phyloP scores from a whole-genome alignment of 1,284 basidiomycete species.

The Ganoderma resinaceum region DNA sequence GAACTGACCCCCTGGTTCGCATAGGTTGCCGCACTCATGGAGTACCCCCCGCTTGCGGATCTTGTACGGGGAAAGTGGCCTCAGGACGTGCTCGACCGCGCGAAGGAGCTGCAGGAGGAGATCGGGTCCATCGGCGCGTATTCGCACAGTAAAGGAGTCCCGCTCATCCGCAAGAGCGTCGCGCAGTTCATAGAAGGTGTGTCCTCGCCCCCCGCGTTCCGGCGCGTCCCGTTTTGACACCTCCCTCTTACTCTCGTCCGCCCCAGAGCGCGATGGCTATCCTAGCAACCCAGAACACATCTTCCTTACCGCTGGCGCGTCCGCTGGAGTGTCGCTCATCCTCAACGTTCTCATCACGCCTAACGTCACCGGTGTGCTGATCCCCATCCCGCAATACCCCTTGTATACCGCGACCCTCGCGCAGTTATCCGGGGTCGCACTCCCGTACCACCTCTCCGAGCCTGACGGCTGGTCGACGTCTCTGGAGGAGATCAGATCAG shows the following conservation, averaged over 20 bases:
- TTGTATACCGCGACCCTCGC: constrained; percentile 96
- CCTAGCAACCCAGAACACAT: constrained; percentile 71
- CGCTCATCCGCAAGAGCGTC: constrained; percentile 88
- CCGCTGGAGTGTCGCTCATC: constrained; percentile 89
- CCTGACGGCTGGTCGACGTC: constrained; percentile 87
- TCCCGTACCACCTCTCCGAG: constrained; percentile 93
- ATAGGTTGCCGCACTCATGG: constrained; percentile 89
- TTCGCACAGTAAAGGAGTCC: constrained; percentile 94
- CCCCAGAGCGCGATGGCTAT: constrained; percentile 86
- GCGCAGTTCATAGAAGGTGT: constrained; percentile 89
- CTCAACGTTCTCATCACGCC: constrained; percentile 83
- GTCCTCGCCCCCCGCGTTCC: constrained; percentile 34
- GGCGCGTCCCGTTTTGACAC: constrained; percentile 12
- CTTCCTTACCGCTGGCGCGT: constrained; percentile 88
- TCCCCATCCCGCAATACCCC: constrained; percentile 98
- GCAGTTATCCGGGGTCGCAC: constrained; percentile 79
- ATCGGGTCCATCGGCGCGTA: constrained; percentile 97
- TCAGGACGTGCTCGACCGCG: constrained; percentile 84
- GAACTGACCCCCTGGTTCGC: background rate
- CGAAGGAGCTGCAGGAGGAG: constrained; percentile 81
- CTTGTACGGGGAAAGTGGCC: constrained; percentile 86
- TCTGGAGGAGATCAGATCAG: constrained; percentile 69
- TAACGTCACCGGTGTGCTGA: constrained; percentile 80
- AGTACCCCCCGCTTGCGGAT: constrained; percentile 88
- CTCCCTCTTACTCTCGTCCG: background rate